Base-by-base conservation (phyloP, 441 rosid species). In the Pelargonium hybrid region DNA sequence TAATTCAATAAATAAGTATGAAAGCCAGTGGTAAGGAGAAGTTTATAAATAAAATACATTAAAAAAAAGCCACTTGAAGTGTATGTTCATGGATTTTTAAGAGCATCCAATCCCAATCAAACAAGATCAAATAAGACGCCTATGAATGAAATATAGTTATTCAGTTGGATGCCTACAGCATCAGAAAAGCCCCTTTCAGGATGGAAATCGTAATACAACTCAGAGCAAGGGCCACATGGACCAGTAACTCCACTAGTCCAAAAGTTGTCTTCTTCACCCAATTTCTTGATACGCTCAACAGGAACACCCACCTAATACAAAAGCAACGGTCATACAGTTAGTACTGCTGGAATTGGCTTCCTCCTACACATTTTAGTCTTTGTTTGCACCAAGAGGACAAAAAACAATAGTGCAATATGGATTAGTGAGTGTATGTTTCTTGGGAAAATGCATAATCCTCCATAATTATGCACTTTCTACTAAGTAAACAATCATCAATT, bases 201-300 rank as follows among this genome's bases (percentile, higher is more conserved):
- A 80, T 81, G 79, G 79, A 93, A 91, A 76, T 93, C 97, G 79
- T 89, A 93, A 70, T 93, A 93, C 62, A 93, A 83, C 82, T 93
- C 98, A 7, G 98, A 91, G 86, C 97, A 91, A 29, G 97, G 98
- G 66, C 96, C 98, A 79, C 98, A 93, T 67, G 98, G 98, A 65
- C 98, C 96, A 59, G 98, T 90, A 31, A 81, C 76, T 66, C 97
- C 98, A 78, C 98, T 90, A 37, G 81, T 88, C 98, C 98, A 93
- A 79, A 93, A 93, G 84, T 91, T 93, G 77, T 90, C 96, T 14
- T 87, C 98, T 80, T 81, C 87, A 39, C 96, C 97, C 98, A 91
- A 86, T 79, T 92, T 88, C 86, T 87, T 87, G 68, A 93, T 88
- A 63, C 78, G 85, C 45, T 87, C 95, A 74, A 72, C 82, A 52